Evolutionary conservation across 179 eudicot species (phyloP).

Genomic region (Nepenthes alata): DNA sequence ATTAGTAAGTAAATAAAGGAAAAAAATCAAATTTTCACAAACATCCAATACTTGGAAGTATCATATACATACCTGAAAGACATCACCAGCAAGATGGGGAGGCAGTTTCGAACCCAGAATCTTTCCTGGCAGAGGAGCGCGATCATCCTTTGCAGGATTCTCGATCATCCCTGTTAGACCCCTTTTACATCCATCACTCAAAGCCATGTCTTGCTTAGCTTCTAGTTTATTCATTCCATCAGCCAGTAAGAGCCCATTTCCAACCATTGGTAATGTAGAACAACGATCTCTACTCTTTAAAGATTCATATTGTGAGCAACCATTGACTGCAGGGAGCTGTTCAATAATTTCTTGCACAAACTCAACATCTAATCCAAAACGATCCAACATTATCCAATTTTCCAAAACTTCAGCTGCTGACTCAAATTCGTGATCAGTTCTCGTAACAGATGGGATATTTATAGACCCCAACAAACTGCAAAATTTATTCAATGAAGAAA

Average conservation of each 20-base stretch:
- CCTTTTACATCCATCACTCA: slow-evolving; percentile 18
- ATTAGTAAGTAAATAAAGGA: background rate
- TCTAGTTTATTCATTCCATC: slow-evolving; percentile 28
- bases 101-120: slow-evolving; percentile 54
- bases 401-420: slow-evolving; percentile 28
- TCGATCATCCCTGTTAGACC: slow-evolving; percentile 18
- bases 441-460: slow-evolving; percentile 34
- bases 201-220: slow-evolving; percentile 17
- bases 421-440: slow-evolving; percentile 32
- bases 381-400: slow-evolving; percentile 58
- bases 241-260: slow-evolving; percentile 57
- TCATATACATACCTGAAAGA: slow-evolving; percentile 47
- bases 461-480: slow-evolving; percentile 35
- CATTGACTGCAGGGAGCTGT: slow-evolving; percentile 46
- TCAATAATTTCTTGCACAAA: slow-evolving; percentile 85
- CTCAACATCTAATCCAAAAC: slow-evolving; percentile 80
- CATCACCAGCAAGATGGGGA: slow-evolving; percentile 57
- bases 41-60: background rate
- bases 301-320: slow-evolving; percentile 44
- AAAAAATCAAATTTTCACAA: background rate
- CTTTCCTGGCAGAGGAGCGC: slow-evolving; percentile 45
- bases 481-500: slow-evolving; percentile 50
- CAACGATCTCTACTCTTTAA: slow-evolving; percentile 41
- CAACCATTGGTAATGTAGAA: slow-evolving; percentile 43
- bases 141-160: slow-evolving; percentile 7